Evolutionary conservation across 176 grass and related monocot genomes (phyloP).

Genomic region (Miscanthus lutarioriparius): DNA sequence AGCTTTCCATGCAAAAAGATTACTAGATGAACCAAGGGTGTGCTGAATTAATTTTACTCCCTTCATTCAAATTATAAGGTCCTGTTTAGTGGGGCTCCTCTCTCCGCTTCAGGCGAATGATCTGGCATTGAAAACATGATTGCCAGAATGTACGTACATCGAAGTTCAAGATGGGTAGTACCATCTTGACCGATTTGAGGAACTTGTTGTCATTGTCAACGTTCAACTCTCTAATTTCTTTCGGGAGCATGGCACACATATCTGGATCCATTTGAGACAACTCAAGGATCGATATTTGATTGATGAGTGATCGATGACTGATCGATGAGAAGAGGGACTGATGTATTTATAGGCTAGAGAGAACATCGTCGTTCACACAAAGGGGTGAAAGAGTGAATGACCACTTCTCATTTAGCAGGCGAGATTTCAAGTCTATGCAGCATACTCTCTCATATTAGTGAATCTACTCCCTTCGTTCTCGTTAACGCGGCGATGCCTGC

Average conservation of each 20-base stretch:
- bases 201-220: too few species aligned
- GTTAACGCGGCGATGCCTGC: neutral
- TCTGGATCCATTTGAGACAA: neutral
- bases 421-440: too few species aligned
- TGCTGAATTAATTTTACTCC: too few species aligned
- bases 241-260: neutral
- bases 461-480: neutral
- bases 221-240: neutral
- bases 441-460: neutral
- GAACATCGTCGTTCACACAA: neutral
- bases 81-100: too few species aligned
- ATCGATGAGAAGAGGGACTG: neutral
- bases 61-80: too few species aligned
- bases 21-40: too few species aligned
- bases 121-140: too few species aligned
- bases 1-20: too few species aligned
- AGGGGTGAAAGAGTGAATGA: neutral
- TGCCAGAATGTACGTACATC: too few species aligned
- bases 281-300: neutral
- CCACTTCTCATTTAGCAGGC: neutral
- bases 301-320: neutral
- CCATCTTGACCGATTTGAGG: too few species aligned
- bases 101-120: too few species aligned
- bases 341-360: neutral
- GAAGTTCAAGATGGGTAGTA: too few species aligned